These are phyloP conservation scores for Trichoderma pleuroti DNA, from an alignment of 2,329 filamentous ascomycete species.

Conservation along the genomic window DNA sequence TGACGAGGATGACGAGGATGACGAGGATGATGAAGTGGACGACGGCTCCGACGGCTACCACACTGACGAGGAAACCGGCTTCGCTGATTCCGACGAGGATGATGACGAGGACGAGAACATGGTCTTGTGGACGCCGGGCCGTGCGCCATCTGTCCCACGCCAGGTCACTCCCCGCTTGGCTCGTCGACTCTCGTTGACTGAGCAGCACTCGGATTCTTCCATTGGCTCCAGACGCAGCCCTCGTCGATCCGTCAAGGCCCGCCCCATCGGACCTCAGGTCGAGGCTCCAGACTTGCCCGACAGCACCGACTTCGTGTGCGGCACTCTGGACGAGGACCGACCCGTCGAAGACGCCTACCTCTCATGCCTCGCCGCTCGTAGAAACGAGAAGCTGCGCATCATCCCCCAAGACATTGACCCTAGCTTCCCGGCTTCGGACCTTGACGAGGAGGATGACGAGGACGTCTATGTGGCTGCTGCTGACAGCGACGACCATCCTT, in stretches of 20 bases:
- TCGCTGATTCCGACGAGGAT: slow-evolving; percentile 65
- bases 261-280: slow-evolving; percentile 30
- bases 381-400: slow-evolving; percentile 72
- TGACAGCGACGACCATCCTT: slow-evolving; percentile 65
- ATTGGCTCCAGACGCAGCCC: slow-evolving; percentile 43
- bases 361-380: slow-evolving; percentile 75
- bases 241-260: slow-evolving; percentile 29
- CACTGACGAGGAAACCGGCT: slow-evolving; percentile 67
- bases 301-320: slow-evolving; percentile 98
- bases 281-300: slow-evolving; percentile 83
- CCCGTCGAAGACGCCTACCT: slow-evolving; percentile 93
- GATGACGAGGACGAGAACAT: slow-evolving; percentile 63
- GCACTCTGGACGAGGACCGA: slow-evolving; percentile 91
- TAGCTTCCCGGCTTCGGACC: slow-evolving; percentile 92
- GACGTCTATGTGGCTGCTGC: slow-evolving; percentile 59
- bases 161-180: slow-evolving; percentile 34
- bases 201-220: slow-evolving; percentile 61
- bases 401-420: slow-evolving; percentile 98
- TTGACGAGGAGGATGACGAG: slow-evolving; percentile 78
- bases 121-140: slow-evolving; percentile 52
- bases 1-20: slow-evolving; percentile 37
- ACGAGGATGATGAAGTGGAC: slow-evolving; percentile 52
- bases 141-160: slow-evolving; percentile 35
- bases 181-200: slow-evolving; percentile 39
- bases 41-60: slow-evolving; percentile 65